Conservation (phyloP, 805 yeast genomes). For the Pachysolen tannophilus region DNA sequence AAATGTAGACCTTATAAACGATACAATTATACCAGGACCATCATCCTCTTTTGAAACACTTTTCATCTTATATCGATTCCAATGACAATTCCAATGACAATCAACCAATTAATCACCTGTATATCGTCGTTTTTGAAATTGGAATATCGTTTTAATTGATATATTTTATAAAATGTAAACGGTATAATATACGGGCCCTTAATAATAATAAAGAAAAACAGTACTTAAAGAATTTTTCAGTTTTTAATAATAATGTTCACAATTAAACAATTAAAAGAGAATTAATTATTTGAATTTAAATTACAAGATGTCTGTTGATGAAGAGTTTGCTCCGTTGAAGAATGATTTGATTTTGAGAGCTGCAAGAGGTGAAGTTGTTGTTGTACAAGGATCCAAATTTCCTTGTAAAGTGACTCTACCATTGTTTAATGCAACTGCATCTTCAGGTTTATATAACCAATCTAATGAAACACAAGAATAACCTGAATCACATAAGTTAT, state of each 20-base stretch:
- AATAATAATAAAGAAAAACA: no score
- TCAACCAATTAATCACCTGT: no score
- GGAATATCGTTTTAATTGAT: no score
- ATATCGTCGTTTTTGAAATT: no score
- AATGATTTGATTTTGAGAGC: slow-evolving; percentile 91
- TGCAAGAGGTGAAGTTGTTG: slow-evolving; percentile 83
- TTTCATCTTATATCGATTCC: no score
- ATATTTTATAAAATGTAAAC: no score
- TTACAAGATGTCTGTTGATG: slow-evolving; percentile 5
- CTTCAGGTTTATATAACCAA: slow-evolving; percentile 81
- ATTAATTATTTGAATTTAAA: no score
- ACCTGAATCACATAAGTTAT: slow-evolving; percentile 71
- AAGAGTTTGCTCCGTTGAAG: slow-evolving; percentile 64
- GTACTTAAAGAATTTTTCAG: no score
- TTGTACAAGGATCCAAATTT: slow-evolving; percentile 90
- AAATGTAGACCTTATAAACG: slow-evolving; percentile 39
- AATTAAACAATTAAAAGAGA: no score
- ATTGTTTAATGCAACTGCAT: slow-evolving; percentile 67
- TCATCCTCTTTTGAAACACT: slow-evolving; percentile 3
- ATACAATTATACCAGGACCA: slow-evolving; percentile 14
- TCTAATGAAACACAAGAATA: slow-evolving; percentile 89
- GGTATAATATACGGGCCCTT: no score
- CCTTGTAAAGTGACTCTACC: slow-evolving; percentile 89
- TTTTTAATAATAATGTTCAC: no score
- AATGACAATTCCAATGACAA: no score